Evolutionary conservation across 2,329 filamentous ascomycete genomes (phyloP), one percentile per base, ranked within the genome.

Genomic region (Clonostachys byssicola): DNA sequence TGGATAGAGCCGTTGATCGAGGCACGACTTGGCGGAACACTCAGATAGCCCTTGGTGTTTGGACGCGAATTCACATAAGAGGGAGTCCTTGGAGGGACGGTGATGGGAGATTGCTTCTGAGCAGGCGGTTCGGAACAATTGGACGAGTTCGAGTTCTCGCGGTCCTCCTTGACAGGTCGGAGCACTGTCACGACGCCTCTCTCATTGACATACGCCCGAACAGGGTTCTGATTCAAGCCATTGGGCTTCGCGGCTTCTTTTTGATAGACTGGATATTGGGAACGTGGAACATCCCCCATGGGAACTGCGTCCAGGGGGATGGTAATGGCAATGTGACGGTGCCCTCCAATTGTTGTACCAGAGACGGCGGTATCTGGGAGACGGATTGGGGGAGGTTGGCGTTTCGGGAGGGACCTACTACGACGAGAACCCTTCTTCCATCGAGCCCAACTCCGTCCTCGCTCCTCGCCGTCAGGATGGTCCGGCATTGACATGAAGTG

Each of bases 321-420:
- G 1, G 79, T 81, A 45, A 83, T 83, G 49, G 79, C 77, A 52
- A 84, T 82, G 54, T 83, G 75, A 5, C 76, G 70, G 55, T 79
- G 68, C 2, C 80, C 80, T 4, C 66, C 72, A 7, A 61, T 74
- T 0, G 78, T 83, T 35, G 63, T 74, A 8, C 77, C 74, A 5
- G 76, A 74, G 13, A 83, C 67, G 12, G 78, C 78, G 20, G 74
- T 74, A 56, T 83, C 78, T 9, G 79, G 79, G 5, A 83, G 66
- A 34, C 56, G 63, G 34, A 71, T 63, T 14, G 59, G 64, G 33
- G 58, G 56, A 23, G 56, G 60, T 9, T 14, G 36, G 9, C 51
- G 52, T 39, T 56, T 62, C 38, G 58, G 56, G 30, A 57, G 48
- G 1, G 63, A 65, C 52, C 66, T 71, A 52, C 63, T 70, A 41